phyloP scores from a whole-genome alignment of 345 rosid genomes.

The Excoecaria agallocha region DNA sequence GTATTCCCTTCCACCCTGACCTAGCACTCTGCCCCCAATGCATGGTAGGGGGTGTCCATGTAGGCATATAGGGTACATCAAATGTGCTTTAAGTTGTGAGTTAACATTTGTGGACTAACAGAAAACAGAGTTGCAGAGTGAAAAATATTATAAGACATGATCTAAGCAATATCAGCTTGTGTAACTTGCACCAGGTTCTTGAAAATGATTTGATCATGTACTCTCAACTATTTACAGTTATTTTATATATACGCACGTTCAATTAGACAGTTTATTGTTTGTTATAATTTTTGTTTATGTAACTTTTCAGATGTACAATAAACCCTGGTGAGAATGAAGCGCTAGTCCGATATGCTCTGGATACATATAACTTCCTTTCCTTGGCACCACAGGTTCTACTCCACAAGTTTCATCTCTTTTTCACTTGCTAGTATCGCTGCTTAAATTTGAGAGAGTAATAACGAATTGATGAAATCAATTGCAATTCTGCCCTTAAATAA shows the following conservation, averaged over 20 bases:
- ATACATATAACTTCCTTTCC: slow-evolving; percentile 73
- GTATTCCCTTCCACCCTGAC: no score
- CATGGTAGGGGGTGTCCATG: no score
- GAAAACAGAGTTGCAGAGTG: not conserved
- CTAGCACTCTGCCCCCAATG: no score
- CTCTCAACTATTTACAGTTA: not conserved
- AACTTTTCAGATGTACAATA: slow-evolving; percentile 71
- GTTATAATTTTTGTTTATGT: not conserved
- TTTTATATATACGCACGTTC: not conserved
- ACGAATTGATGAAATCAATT: not conserved
- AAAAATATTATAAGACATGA: not conserved
- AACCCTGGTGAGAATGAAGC: slow-evolving; percentile 97
- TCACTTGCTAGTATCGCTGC: not conserved
- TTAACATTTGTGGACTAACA: no score
- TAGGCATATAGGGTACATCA: no score
- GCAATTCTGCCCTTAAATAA: no score
- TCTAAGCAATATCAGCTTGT: not conserved
- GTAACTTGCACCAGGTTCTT: not conserved
- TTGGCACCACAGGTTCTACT: slow-evolving; percentile 75
- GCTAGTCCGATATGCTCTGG: slow-evolving; percentile 87
- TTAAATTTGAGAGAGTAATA: not conserved
- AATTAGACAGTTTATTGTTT: not conserved
- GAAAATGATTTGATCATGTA: not conserved
- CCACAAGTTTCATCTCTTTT: not conserved
- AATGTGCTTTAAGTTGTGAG: no score